Percentiles rank a stretch among this genome's conserved stretches.
Conservation (phyloP, 176 grass and related monocot species). For the Musa itinerans region DNA sequence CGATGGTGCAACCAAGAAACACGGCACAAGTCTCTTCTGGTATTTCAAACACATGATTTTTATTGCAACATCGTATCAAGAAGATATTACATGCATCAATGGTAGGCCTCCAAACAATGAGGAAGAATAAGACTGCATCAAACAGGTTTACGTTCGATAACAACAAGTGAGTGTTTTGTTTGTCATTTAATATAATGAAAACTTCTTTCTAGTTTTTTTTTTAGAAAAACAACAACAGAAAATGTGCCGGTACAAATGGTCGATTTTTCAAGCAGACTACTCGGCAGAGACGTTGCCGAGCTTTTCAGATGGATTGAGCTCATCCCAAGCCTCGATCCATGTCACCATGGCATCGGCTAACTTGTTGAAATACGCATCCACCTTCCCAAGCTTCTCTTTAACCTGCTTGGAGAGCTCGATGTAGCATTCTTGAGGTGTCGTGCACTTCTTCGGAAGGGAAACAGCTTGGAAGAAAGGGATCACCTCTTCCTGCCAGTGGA, state of each 20-base stretch:
- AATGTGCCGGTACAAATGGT: not conserved
- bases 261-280: not conserved
- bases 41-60: no score
- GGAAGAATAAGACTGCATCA: no score
- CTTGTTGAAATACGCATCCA: constrained; percentile 58
- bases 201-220: not conserved
- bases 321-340: constrained; percentile 95
- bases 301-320: constrained; percentile 41
- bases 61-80: no score
- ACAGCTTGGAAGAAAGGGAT: constrained; percentile 36
- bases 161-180: no score
- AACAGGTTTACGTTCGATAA: no score
- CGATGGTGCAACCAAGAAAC: no score
- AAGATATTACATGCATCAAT: no score
- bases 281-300: not conserved
- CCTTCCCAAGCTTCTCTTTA: constrained; percentile 32
- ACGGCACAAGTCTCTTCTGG: no score
- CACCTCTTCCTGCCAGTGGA: constrained; percentile 45
- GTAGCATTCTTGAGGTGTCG: constrained; percentile 33
- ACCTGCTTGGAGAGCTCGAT: constrained; percentile 31
- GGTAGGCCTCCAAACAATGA: no score
- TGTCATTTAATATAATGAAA: not conserved
- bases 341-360: constrained; percentile 88
- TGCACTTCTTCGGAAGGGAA: constrained; percentile 24
- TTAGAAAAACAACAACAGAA: no score